Conservation (phyloP, 257 asterid genomes). For the Salvia rosmarinus region DNA sequence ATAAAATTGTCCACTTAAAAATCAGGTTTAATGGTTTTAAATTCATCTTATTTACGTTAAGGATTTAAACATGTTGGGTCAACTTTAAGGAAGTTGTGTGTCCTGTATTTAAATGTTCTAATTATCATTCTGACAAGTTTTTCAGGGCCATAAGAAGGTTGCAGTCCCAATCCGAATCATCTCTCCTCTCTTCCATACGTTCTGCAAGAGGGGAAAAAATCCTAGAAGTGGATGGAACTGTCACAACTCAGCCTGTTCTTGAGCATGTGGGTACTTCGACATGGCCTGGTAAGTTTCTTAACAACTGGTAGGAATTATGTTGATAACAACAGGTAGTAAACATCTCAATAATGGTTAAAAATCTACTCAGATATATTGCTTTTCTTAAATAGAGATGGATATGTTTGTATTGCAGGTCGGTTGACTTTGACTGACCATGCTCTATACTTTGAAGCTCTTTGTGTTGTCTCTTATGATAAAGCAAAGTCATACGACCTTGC, state of each 20-base stretch:
- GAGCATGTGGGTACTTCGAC: constrained; percentile 90
- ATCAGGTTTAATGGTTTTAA: constrained; percentile 25
- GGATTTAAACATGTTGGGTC: background rate
- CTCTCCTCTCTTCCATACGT: constrained; percentile 70
- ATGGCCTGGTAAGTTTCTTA: constrained; percentile 76
- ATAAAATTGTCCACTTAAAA: background rate
- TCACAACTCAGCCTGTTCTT: constrained; percentile 93
- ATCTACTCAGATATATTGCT: background rate
- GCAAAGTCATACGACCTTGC: constrained; percentile 87
- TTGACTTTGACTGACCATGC: constrained; percentile 91
- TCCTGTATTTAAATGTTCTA: constrained; percentile 12
- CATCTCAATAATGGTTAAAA: too few relatives aligned
- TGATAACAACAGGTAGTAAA: background rate
- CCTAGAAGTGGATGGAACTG: constrained; percentile 91
- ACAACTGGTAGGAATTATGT: background rate
- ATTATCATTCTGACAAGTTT: constrained; percentile 10
- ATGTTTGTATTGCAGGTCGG: constrained; percentile 70
- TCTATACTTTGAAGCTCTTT: constrained; percentile 86
- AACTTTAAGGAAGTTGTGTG: background rate
- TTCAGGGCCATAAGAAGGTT: constrained; percentile 69
- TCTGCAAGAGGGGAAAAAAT: constrained; percentile 76
- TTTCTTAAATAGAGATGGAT: constrained; percentile 14
- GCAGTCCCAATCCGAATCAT: constrained; percentile 78
- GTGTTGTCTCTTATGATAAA: constrained; percentile 91
- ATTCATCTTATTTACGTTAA: constrained; percentile 12